Evolutionary conservation across 73 alveolate species (phyloP).

Genomic region (Breviolum minutum): DNA sequence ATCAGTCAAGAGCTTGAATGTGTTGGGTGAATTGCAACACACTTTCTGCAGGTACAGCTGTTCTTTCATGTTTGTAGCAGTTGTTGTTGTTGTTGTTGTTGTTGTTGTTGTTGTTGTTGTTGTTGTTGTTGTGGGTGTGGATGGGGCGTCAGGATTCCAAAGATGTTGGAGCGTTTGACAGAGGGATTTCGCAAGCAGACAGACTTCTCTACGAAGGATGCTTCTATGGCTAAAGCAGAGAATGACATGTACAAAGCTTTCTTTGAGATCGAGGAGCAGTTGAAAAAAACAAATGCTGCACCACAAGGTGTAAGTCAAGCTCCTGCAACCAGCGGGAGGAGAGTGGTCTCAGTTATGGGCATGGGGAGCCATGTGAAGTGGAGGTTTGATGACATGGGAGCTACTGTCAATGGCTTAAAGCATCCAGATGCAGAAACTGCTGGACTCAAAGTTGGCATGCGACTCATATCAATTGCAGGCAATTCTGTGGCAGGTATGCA

Average conservation of each 20-base stretch:
- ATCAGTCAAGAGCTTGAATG: no score
- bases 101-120: background rate
- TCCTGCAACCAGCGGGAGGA: background rate
- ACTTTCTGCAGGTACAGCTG: no score
- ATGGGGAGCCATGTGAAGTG: conserved; percentile 47
- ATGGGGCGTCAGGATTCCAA: background rate
- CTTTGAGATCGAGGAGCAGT: background rate
- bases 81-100: background rate
- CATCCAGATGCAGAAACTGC: conserved; percentile 54
- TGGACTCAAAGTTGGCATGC: conserved; percentile 71
- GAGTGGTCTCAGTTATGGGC: conserved; percentile 14
- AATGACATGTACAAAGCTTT: conserved; percentile 23
- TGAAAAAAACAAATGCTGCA: background rate
- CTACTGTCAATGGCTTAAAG: conserved; percentile 31
- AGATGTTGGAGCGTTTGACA: conserved; percentile 17
- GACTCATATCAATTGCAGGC: conserved; percentile 14
- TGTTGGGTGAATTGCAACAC: no score
- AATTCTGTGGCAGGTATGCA: conserved; percentile 16
- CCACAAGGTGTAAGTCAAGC: background rate
- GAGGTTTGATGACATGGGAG: conserved; percentile 29
- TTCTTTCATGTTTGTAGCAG: no score
- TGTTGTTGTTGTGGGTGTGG: background rate
- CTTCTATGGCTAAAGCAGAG: conserved; percentile 6
- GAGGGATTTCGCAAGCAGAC: background rate
- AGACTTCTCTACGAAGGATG: conserved; percentile 12